Evolutionary conservation across 192 early-diverging fungal genomes (phyloP), one percentile per base, ranked within the genome.

Genomic region (Coemansia sp.): DNA sequence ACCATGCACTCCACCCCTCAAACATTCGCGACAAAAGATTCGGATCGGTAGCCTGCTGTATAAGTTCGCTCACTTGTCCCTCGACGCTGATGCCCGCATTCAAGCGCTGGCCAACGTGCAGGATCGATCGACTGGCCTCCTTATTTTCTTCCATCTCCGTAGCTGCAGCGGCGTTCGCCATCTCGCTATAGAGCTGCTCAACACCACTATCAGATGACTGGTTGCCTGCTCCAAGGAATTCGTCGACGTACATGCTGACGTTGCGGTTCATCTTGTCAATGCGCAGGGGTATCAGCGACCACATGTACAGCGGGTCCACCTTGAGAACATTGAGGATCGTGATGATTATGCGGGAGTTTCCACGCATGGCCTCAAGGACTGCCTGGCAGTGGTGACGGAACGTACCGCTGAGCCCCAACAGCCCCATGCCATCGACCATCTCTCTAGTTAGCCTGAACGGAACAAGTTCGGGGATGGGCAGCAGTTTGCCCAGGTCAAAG

Each of bases 281-380:
- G 10, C 61, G 58, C 60, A 68, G 32, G 20, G 70, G 69, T 14
- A 69, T 71, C 44, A 78, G 42, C 41, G 70, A 67, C 88, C 88
- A 90, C 51, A 69, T 80, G 41, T 89, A 86, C 33, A 97, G 71
- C 0, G 94, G 94, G 61, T 98, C 94, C 35, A 92, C 92, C 17
- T 93, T 85, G 58, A 96, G 92, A 5, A 95, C 92, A 61, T 97
- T 92, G 11, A 96, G 76, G n/a, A 98, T 79, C 1, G 90, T 91
- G 15, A 88, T 76, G 27, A 95, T 55, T 0, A 94, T 81, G 41
- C 89, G 81, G 37, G 90, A 80, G 46, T 94, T 87, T 40, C 83
- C 72, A 9, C 90, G 78, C 72, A 97, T 77, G 14, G 91, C 87
- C 33, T 78, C 66, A 41, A 97, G 66, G 0, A 87, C 89, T 26